Evolutionary conservation across 2,329 filamentous ascomycete genomes (phyloP).

Genomic region (Chalaropsis ovoidea): DNA sequence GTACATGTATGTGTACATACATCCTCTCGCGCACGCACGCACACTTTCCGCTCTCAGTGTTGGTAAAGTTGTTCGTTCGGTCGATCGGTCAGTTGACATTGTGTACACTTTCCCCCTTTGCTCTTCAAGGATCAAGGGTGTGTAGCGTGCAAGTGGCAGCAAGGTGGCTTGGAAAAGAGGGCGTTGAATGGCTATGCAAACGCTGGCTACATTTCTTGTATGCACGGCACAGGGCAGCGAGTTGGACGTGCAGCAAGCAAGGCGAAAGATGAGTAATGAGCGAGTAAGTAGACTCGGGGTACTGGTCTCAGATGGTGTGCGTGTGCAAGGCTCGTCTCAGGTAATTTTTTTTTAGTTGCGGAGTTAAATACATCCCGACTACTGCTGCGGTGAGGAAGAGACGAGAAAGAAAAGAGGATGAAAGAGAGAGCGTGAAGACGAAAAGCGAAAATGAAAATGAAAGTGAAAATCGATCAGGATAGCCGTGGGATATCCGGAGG

Average conservation of each 20-base stretch:
- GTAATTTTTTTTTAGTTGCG: background rate
- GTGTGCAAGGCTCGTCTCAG: background rate
- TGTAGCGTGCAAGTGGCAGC: conserved; percentile 13
- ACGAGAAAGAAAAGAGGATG: background rate
- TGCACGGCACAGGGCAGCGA: conserved; percentile 6
- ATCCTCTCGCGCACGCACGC: background rate
- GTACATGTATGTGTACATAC: background rate
- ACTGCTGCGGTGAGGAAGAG: background rate
- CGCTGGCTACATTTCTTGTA: conserved; percentile 8
- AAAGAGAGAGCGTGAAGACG: too few relatives aligned
- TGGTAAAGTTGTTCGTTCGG: background rate
- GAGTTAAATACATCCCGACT: background rate
- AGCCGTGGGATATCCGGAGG: background rate
- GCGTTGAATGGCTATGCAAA: conserved; percentile 5
- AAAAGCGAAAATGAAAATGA: background rate
- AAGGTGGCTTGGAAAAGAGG: conserved; percentile 1
- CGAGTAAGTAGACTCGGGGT: background rate
- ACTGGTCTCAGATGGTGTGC: background rate
- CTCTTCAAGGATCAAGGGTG: conserved; percentile 7
- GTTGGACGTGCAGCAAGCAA: conserved; percentile 7
- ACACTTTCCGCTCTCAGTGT: background rate
- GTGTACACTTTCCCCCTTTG: background rate
- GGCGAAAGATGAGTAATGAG: conserved; percentile 8
- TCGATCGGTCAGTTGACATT: conserved; percentile 3
- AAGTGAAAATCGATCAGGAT: background rate